phyloP scores from a whole-genome alignment of 1,139 yeast genomes.

The Diutina rugosa region DNA sequence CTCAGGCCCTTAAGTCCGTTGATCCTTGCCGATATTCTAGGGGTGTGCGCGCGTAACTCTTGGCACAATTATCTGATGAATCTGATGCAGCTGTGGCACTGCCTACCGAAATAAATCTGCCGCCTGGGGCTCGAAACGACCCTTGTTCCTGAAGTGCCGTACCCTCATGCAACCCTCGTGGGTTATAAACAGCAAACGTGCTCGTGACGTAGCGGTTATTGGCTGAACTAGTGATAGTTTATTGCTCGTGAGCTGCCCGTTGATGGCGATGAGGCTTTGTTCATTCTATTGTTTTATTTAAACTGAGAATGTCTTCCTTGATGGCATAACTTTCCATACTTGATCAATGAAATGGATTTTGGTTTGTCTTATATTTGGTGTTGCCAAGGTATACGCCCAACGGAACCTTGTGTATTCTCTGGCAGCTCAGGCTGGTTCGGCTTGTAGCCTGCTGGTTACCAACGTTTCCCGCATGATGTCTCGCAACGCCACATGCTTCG shows the following conservation, averaged over 20 bases:
- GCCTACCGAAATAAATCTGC: neutral
- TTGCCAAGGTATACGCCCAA: neutral
- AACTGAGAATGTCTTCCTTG: neutral
- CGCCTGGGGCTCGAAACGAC: neutral
- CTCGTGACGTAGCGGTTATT: neutral
- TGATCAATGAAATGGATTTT: neutral
- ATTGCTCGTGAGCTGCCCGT: too few species aligned
- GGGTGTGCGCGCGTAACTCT: neutral
- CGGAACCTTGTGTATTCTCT: neutral
- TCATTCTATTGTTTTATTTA: neutral
- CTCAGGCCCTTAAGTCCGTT: too few species aligned
- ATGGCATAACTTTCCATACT: too few species aligned
- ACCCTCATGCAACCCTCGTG: neutral
- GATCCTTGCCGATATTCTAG: too few species aligned
- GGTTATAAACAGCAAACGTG: neutral
- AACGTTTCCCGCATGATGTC: neutral
- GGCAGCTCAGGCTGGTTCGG: neutral
- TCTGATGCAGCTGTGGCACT: neutral
- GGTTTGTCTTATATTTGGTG: neutral
- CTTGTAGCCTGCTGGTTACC: neutral
- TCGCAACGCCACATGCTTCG: neutral
- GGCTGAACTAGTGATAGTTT: neutral
- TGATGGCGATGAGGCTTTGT: neutral
- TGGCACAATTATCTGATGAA: neutral
- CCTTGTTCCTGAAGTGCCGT: neutral